phyloP scores from a whole-genome alignment of 169 alveolate species.

The Cryptosporidium viatorum region DNA sequence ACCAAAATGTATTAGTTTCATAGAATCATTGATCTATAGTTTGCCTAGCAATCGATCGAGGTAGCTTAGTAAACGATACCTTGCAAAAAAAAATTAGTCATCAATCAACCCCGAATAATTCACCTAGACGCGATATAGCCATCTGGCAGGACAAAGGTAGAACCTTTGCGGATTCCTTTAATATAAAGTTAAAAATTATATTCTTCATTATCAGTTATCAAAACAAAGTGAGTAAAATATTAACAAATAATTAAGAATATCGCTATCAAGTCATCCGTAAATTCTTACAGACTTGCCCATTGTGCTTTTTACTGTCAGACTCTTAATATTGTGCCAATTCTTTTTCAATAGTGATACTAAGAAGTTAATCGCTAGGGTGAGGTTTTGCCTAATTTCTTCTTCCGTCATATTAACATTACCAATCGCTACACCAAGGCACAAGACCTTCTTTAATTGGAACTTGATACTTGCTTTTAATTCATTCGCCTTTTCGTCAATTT shows the following conservation, averaged over 20 bases:
- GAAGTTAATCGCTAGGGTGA: conserved; percentile 97
- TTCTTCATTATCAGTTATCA: not conserved
- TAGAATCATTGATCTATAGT: not conserved
- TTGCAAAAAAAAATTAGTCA: not conserved
- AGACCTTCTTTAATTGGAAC: conserved; percentile 94
- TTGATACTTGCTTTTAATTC: conserved; percentile 94
- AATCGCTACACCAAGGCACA: conserved; percentile 99
- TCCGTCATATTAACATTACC: conserved; percentile 97
- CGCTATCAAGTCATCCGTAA: conserved; percentile 88
- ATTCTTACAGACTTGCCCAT: conserved; percentile 98
- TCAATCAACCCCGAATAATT: not conserved
- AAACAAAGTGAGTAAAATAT: not conserved
- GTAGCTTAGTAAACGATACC: not conserved
- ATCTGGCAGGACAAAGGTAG: not conserved
- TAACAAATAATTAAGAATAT: not conserved
- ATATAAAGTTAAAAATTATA: not conserved
- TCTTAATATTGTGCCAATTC: conserved; percentile 98
- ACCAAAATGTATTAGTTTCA: not conserved
- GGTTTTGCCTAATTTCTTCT: conserved; percentile 97
- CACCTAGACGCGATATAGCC: not conserved
- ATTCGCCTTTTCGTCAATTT: conserved; percentile 94
- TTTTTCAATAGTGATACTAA: conserved; percentile 98
- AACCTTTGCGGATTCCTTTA: conserved; percentile 5
- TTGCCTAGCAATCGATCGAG: not conserved
- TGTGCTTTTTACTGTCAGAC: conserved; percentile 97